Conservation (phyloP, 2,329 filamentous ascomycete genomes). For the Dactylellina parvicollis region DNA sequence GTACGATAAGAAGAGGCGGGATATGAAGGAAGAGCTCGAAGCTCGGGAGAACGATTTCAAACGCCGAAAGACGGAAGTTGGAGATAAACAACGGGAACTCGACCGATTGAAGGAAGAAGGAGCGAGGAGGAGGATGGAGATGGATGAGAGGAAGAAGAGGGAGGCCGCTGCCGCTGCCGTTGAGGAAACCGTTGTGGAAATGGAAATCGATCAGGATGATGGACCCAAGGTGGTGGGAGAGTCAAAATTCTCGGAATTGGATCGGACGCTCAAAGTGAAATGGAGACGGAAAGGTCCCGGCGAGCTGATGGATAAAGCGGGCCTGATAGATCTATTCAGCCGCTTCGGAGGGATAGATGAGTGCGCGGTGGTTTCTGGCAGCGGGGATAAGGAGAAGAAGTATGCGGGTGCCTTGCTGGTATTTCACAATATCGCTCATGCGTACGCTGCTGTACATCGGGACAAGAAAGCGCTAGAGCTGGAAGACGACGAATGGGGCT, state of each 20-base stretch:
- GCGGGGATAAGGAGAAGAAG: conserved; percentile 53
- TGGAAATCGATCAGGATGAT: conserved; percentile 59
- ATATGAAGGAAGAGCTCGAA: conserved; percentile 67
- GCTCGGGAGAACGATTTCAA: conserved; percentile 62
- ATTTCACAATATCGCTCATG: conserved; percentile 56
- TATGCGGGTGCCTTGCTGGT: conserved; percentile 56
- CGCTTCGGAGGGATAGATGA: conserved; percentile 64
- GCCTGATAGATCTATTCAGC: conserved; percentile 61
- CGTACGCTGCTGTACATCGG: conserved; percentile 55
- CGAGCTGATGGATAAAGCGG: conserved; percentile 61
- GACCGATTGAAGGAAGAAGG: conserved; percentile 60
- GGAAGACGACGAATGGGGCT: conserved; percentile 35
- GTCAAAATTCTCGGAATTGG: conserved; percentile 62
- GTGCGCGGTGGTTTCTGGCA: conserved; percentile 48
- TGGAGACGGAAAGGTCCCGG: conserved; percentile 60
- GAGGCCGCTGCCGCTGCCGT: conserved; percentile 63
- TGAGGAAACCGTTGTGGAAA: conserved; percentile 59
- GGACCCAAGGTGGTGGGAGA: conserved; percentile 53
- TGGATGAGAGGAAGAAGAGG: conserved; percentile 63
- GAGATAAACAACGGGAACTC: conserved; percentile 58
- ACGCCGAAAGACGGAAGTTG: conserved; percentile 62
- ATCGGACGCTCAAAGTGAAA: conserved; percentile 64
- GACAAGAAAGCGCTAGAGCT: conserved; percentile 40
- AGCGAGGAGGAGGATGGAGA: conserved; percentile 62
- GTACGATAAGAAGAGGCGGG: conserved; percentile 62